These are phyloP conservation scores for Saprolegnia parasitica DNA, from an alignment of 352 stramenopile species.

Conservation along the genomic window DNA sequence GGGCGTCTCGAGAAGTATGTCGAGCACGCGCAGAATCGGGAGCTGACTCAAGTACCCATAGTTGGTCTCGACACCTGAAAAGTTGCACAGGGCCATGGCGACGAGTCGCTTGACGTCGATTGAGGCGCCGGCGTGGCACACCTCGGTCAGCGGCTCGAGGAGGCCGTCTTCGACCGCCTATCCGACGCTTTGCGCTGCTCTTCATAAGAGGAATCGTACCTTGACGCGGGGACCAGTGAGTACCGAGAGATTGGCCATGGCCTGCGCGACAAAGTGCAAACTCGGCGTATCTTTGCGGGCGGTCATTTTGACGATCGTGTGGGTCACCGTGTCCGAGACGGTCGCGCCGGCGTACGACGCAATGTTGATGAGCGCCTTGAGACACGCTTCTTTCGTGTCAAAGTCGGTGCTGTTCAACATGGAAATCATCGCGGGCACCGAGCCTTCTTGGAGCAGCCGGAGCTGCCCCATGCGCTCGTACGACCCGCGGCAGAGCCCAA, in stretches of 20 bases:
- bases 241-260: constrained; percentile 76
- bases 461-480: constrained; percentile 65
- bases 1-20: constrained; percentile 68
- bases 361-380: constrained; percentile 81
- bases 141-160: constrained; percentile 64
- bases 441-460: constrained; percentile 73
- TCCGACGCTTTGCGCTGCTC: too few relatives aligned
- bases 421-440: constrained; percentile 72
- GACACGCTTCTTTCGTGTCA: constrained; percentile 72
- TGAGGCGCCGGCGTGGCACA: constrained; percentile 43
- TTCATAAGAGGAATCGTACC: constrained; percentile 28
- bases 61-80: constrained; percentile 62
- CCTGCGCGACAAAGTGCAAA: constrained; percentile 53
- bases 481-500: constrained; percentile 71
- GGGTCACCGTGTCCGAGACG: constrained; percentile 68
- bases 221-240: constrained; percentile 63
- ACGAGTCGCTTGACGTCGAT: constrained; percentile 47
- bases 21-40: constrained; percentile 62
- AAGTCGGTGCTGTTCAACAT: constrained; percentile 75
- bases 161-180: constrained; percentile 60
- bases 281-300: constrained; percentile 52
- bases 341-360: constrained; percentile 52
- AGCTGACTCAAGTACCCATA: constrained; percentile 60
- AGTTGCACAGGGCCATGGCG: constrained; percentile 70
- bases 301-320: constrained; percentile 71